Conservation (phyloP, 108 stramenopile genomes). For the Schizochytrium sp. region DNA sequence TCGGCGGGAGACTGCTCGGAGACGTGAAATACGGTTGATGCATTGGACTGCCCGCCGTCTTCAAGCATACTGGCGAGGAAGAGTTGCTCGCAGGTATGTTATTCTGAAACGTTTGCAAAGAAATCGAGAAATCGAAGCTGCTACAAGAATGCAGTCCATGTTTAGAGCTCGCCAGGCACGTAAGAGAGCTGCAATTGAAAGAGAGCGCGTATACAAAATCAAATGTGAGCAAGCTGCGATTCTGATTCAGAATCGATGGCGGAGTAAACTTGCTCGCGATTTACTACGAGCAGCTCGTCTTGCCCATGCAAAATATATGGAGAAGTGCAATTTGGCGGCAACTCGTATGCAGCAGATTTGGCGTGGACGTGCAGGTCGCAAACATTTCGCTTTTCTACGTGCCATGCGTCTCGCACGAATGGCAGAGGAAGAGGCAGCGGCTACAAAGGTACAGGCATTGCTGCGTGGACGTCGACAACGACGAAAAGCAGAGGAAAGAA, state of each 20-base stretch:
- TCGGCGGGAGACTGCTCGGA: constrained; percentile 3
- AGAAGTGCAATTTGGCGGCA: constrained; percentile 58
- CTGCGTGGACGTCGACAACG: constrained; percentile 11
- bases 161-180: background rate
- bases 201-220: background rate
- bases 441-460: constrained; percentile 61
- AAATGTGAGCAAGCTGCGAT: constrained; percentile 9
- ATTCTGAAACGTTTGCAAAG: background rate
- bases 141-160: background rate
- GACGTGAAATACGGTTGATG: constrained; percentile 23
- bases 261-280: background rate
- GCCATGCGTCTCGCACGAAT: background rate
- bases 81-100: background rate
- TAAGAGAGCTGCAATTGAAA: background rate
- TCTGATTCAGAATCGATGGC: constrained; percentile 30
- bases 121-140: background rate
- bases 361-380: constrained; percentile 14
- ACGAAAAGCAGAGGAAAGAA: background rate
- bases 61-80: constrained; percentile 4
- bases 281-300: background rate
- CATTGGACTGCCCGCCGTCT: constrained; percentile 41
- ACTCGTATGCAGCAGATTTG: constrained; percentile 1
- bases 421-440: constrained; percentile 43
- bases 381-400: background rate
- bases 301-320: background rate